Conservation (phyloP, 176 grass and related monocot species). For the Tillandsia fasciculata region DNA sequence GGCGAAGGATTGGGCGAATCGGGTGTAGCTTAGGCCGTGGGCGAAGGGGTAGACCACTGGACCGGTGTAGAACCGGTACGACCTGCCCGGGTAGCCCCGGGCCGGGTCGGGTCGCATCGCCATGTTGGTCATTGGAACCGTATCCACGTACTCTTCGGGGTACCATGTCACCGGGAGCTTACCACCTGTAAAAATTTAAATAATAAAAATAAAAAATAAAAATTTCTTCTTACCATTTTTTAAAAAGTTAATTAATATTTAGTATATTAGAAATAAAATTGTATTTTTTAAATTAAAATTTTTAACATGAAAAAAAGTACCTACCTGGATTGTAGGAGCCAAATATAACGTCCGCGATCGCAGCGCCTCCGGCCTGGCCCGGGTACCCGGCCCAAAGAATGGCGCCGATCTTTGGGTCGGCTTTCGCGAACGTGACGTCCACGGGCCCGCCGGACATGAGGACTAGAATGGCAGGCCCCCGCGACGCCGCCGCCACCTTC, state of each 20-base stretch:
- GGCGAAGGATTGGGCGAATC: slow-evolving; percentile 47
- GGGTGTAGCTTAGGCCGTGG: slow-evolving; percentile 66
- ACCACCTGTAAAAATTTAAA: slow-evolving; percentile 34
- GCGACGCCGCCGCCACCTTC: slow-evolving; percentile 43
- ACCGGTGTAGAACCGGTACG: slow-evolving; percentile 78
- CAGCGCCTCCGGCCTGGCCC: slow-evolving; percentile 61
- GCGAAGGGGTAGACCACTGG: slow-evolving; percentile 66
- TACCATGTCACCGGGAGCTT: slow-evolving; percentile 95
- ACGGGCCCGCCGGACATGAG: slow-evolving; percentile 63
- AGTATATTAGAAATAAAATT: too few species aligned
- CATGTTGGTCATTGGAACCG: slow-evolving; percentile 75
- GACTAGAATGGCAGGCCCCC: slow-evolving; percentile 46
- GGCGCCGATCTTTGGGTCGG: slow-evolving; percentile 28
- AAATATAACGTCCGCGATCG: slow-evolving; percentile 71
- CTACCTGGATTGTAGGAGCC: slow-evolving; percentile 66
- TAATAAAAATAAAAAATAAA: background rate
- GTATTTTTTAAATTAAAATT: too few species aligned
- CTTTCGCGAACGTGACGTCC: slow-evolving; percentile 59
- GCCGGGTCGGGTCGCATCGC: slow-evolving; percentile 52
- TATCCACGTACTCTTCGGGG: slow-evolving; percentile 48
- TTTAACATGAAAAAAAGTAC: background rate
- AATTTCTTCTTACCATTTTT: too few species aligned
- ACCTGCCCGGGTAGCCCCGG: slow-evolving; percentile 49
- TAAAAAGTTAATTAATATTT: too few species aligned
- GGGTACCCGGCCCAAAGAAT: slow-evolving; percentile 82